These are phyloP conservation scores for Candida ipomoeae DNA, from an alignment of 805 yeast genomes.

Conservation along the genomic window DNA sequence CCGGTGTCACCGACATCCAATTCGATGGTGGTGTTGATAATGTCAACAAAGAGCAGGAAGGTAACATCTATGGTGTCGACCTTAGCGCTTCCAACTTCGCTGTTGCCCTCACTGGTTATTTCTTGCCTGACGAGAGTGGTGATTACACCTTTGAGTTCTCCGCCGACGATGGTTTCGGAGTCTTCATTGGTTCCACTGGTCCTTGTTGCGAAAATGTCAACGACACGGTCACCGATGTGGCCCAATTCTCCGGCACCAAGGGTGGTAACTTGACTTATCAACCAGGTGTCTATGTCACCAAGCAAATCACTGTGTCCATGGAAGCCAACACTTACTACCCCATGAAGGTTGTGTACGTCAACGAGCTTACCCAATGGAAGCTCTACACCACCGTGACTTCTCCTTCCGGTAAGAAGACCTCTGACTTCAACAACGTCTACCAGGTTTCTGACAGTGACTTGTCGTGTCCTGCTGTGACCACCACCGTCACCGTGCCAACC, in stretches of 20 bases:
- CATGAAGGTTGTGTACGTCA: constrained; percentile 5
- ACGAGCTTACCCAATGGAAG: constrained; percentile 6
- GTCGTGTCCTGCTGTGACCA: constrained; percentile 4
- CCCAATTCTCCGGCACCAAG: constrained; percentile 5
- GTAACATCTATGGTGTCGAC: not conserved
- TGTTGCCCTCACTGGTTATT: constrained; percentile 3
- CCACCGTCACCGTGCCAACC: not conserved
- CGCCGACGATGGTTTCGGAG: constrained; percentile 3
- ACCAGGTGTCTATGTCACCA: not conserved
- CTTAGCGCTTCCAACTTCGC: constrained; percentile 1
- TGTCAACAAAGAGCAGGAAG: too few species aligned
- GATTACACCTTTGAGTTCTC: constrained; percentile 4
- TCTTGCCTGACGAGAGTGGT: not conserved
- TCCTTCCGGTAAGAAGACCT: not conserved
- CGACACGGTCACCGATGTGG: constrained; percentile 2
- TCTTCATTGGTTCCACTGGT: constrained; percentile 2
- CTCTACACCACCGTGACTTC: constrained; percentile 1
- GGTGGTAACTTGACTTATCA: not conserved
- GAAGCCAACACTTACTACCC: constrained; percentile 4
- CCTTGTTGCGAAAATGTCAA: constrained; percentile 3
- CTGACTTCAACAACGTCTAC: not conserved
- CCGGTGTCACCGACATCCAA: not conserved
- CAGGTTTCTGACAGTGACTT: not conserved
- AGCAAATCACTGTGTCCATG: constrained; percentile 1
- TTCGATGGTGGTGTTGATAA: constrained; percentile 1